These are phyloP conservation scores for Cystobasidium slooffiae DNA, from an alignment of 1,284 basidiomycete species.

Conservation along the genomic window DNA sequence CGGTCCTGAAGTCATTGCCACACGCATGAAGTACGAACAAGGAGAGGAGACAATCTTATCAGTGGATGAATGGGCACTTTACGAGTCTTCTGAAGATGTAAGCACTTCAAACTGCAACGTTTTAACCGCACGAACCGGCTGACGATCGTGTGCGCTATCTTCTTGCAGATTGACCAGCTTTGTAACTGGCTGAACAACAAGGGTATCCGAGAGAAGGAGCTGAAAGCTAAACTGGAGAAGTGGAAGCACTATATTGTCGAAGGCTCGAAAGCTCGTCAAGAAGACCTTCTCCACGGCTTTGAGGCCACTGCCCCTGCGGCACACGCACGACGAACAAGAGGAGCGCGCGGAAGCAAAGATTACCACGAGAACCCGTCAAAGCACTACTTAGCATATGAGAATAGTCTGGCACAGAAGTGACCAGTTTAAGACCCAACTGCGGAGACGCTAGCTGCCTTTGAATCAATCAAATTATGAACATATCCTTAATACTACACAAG, in stretches of 20 bases:
- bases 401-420: slow-evolving; percentile 42
- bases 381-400: slow-evolving; percentile 42
- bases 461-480: too few relatives aligned
- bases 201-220: slow-evolving; percentile 80
- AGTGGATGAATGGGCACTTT: slow-evolving; percentile 84
- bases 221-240: slow-evolving; percentile 76
- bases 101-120: slow-evolving; percentile 42
- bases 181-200: slow-evolving; percentile 88
- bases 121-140: background rate
- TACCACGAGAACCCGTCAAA: slow-evolving; percentile 24
- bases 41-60: slow-evolving; percentile 72
- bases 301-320: slow-evolving; percentile 23
- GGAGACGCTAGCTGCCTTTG: too few relatives aligned
- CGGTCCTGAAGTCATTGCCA: slow-evolving; percentile 60
- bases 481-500: too few relatives aligned
- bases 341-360: slow-evolving; percentile 10
- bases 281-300: slow-evolving; percentile 25
- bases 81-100: slow-evolving; percentile 84
- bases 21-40: slow-evolving; percentile 66
- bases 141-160: background rate
- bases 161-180: slow-evolving; percentile 73
- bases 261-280: slow-evolving; percentile 59
- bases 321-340: slow-evolving; percentile 21
- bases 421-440: background rate
- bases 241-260: slow-evolving; percentile 84